A percentile compares a stretch with the other conserved stretches of the same genome.
These are phyloP conservation scores for Ceratocystis cubensis DNA, from an alignment of 2,329 filamentous ascomycete species.

Conservation along the genomic window DNA sequence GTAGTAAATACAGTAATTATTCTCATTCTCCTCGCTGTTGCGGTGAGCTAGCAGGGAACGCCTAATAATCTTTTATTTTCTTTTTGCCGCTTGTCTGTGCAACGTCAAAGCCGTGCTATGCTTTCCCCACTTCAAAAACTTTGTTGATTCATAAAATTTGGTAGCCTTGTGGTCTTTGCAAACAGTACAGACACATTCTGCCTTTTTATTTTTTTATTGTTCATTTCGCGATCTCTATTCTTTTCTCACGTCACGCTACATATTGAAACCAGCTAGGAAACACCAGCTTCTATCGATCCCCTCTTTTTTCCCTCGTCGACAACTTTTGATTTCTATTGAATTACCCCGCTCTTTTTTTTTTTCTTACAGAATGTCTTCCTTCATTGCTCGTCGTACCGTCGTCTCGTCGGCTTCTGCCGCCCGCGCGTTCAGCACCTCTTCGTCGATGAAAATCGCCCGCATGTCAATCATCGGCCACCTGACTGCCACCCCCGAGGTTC, in stretches of 20 bases:
- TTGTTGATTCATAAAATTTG: constrained; percentile 3
- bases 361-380: constrained; percentile 32
- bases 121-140: constrained; percentile 8
- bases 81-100: background rate
- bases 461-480: constrained; percentile 83
- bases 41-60: too few species aligned
- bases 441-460: constrained; percentile 54
- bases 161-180: background rate
- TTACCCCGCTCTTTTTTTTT: background rate
- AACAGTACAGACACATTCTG: background rate
- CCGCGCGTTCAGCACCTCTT: constrained; percentile 66
- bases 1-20: background rate
- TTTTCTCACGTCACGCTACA: background rate
- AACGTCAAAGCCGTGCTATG: background rate
- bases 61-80: background rate
- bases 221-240: background rate
- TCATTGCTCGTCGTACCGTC: constrained; percentile 43
- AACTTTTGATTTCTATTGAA: constrained; percentile 16
- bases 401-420: constrained; percentile 33
- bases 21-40: background rate
- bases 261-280: background rate
- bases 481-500: constrained; percentile 63
- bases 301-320: constrained; percentile 9
- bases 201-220: background rate
- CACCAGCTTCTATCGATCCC: constrained; percentile 13